Evolutionary conservation across 352 stramenopile species (phyloP).

Genomic region (Globisporangium okanoganense): DNA sequence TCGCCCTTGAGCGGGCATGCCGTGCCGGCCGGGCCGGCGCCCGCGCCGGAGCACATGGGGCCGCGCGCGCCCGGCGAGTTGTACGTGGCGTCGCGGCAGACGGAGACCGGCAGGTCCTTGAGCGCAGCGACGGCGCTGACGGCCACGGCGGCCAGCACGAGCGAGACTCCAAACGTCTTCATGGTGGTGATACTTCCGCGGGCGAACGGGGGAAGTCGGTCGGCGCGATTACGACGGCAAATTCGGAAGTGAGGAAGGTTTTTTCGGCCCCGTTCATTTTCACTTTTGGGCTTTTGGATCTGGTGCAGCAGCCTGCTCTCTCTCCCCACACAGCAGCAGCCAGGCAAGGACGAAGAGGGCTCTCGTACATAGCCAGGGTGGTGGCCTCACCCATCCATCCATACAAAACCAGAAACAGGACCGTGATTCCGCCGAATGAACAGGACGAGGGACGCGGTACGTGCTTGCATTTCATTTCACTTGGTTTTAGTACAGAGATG

Average conservation of each 20-base stretch:
- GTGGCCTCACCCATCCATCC: no score
- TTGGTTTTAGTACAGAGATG: no score
- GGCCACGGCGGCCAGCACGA: constrained; percentile 28
- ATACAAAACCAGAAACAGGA: no score
- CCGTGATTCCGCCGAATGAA: no score
- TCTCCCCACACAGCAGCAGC: constrained; percentile 6
- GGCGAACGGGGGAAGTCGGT: constrained; percentile 16
- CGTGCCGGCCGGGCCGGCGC: constrained; percentile 22
- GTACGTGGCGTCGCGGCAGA: constrained; percentile 44
- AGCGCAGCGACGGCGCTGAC: constrained; percentile 21
- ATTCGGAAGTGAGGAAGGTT: constrained; percentile 27
- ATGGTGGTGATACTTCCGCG: constrained; percentile 13
- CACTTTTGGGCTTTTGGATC: no score
- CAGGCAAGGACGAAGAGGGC: not conserved
- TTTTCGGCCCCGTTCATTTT: not conserved
- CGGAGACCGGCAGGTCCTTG: constrained; percentile 21
- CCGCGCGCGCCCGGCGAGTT: constrained; percentile 21
- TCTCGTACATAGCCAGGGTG: no score
- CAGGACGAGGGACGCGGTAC: no score
- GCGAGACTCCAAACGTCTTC: constrained; percentile 29
- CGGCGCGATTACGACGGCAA: constrained; percentile 28
- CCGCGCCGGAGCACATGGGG: constrained; percentile 36
- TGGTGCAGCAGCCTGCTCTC: no score
- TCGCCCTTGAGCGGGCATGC: constrained; percentile 40
- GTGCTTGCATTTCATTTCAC: no score